These are phyloP conservation scores for Talaromyces pinophilus DNA, from an alignment of 2,329 filamentous ascomycete genomes.

Conservation along the genomic window DNA sequence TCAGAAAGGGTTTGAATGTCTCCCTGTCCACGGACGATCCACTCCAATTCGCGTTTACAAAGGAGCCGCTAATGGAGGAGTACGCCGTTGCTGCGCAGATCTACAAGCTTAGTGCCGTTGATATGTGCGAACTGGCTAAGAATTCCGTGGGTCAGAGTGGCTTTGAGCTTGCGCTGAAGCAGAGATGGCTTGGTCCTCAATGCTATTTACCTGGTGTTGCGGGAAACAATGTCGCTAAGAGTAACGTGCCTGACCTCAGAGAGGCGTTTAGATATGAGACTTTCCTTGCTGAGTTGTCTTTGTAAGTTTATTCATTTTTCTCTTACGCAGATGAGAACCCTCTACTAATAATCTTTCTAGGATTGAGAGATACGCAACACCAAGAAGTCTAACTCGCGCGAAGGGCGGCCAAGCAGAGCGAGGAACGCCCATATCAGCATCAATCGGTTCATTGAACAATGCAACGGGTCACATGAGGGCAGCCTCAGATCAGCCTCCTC, in stretches of 20 bases:
- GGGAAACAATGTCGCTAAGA: slow-evolving; percentile 92
- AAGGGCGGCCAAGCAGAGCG: slow-evolving; percentile 3
- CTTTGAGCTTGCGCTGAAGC: slow-evolving; percentile 85
- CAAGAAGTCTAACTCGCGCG: slow-evolving; percentile 1
- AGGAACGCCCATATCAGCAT: slow-evolving; percentile 10
- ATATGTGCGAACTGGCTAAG: slow-evolving; percentile 98
- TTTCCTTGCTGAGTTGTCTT: slow-evolving; percentile 74
- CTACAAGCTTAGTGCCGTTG: slow-evolving; percentile 93
- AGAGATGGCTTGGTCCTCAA: slow-evolving; percentile 82
- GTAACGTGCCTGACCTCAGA: slow-evolving; percentile 90
- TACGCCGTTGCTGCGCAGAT: slow-evolving; percentile 98
- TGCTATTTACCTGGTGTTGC: slow-evolving; percentile 75
- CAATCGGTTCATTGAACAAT: slow-evolving; percentile 1
- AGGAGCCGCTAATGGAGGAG: slow-evolving; percentile 96
- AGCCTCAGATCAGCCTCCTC: background rate
- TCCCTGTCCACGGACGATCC: slow-evolving; percentile 96
- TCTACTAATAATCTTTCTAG: slow-evolving; percentile 21
- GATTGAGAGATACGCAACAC: slow-evolving; percentile 35
- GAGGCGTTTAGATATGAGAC: slow-evolving; percentile 90
- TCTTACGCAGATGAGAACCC: background rate
- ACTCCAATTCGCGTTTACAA: slow-evolving; percentile 96
- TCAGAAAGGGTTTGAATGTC: slow-evolving; percentile 90
- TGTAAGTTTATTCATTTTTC: slow-evolving; percentile 57
- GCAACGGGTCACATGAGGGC: background rate
- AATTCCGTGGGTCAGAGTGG: slow-evolving; percentile 94